Percentiles rank a stretch among this genome's conserved stretches.
Conservation (phyloP, 768 basidiomycete species). For the Pleurotus tuber-regium region DNA sequence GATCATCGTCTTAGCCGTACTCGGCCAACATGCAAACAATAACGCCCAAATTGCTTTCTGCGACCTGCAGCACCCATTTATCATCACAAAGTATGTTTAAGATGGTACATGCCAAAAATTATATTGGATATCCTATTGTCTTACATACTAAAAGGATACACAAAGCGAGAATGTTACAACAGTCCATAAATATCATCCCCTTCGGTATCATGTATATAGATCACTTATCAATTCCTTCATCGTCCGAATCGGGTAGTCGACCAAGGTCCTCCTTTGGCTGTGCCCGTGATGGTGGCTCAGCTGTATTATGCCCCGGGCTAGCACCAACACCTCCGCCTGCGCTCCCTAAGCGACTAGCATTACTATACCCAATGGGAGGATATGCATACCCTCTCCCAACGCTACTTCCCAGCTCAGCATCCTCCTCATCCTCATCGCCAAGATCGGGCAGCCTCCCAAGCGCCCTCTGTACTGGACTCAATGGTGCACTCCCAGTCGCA, state of each 20-base stretch:
- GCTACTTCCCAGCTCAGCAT: not conserved
- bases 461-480: constrained; percentile 1
- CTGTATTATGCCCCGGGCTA: not conserved
- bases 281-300: constrained; percentile 2
- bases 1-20: too few relatives aligned
- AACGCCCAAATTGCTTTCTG: too few relatives aligned
- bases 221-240: not conserved
- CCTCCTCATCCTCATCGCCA: constrained; percentile 7
- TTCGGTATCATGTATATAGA: not conserved
- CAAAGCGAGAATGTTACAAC: not conserved
- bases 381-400: not conserved
- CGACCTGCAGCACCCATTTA: too few relatives aligned
- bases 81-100: too few relatives aligned
- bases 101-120: too few relatives aligned
- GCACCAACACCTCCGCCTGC: not conserved
- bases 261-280: constrained; percentile 2
- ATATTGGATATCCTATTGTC: too few relatives aligned
- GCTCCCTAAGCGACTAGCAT: not conserved
- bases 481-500: not conserved
- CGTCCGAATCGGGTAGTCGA: constrained; percentile 6
- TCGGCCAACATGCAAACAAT: too few relatives aligned
- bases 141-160: too few relatives aligned
- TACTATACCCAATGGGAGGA: too few relatives aligned
- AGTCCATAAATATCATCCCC: not conserved
- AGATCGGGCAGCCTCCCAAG: constrained; percentile 3